Evolutionary conservation across 768 basidiomycete genomes (phyloP), one percentile per base, ranked within the genome.

Genomic region (Serendipita sp.): DNA sequence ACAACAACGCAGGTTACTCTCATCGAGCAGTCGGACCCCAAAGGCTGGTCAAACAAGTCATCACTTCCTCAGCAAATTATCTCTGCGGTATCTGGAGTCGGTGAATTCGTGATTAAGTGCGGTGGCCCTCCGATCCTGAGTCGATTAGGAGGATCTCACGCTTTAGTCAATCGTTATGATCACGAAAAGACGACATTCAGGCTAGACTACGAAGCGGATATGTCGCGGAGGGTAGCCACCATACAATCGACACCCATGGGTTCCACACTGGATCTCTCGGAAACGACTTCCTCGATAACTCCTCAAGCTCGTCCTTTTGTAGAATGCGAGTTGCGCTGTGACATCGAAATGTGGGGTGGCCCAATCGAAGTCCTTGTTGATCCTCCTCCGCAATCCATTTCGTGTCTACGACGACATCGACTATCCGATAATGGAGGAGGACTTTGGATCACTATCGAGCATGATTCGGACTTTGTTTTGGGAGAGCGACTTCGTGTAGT

Each of bases 61-160:
- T 88, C 89, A 11, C 93, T 95, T 62, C 95, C 94, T 0, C 86
- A 85, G n/a, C 85, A 92, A 69, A 95, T 98, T 91, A 85, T 95
- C 70, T 81, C 82, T 44, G 80, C 85, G 1, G 76, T 98, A 0
- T 91, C 93, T 0, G 94, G 94, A 0, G 86, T 96, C 8, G 92
- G 96, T 23, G 95, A 97, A 67, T 97, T 91, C 69, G 86, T 91
- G 4, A 95, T 99, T 75, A 94, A 92, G 73, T 87, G 83, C 68
- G 96, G 96, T 13, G 93, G 92, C 0, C 95, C 96, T 2, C 96
- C 96, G 0, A 80, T 91, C n/a, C 78, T 91, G 6, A 95, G 91
- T 0, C 79, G 94, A 36, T 73, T 98, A 15, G 87, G 88, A 3
- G 75, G 76, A 0, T 93, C 88, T 2, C 88, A 82, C 72, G 80